A percentile compares a stretch with the other conserved stretches of the same genome.
Evolutionary conservation across 306 rosid species (phyloP).

Genomic region (Morella rubra): DNA sequence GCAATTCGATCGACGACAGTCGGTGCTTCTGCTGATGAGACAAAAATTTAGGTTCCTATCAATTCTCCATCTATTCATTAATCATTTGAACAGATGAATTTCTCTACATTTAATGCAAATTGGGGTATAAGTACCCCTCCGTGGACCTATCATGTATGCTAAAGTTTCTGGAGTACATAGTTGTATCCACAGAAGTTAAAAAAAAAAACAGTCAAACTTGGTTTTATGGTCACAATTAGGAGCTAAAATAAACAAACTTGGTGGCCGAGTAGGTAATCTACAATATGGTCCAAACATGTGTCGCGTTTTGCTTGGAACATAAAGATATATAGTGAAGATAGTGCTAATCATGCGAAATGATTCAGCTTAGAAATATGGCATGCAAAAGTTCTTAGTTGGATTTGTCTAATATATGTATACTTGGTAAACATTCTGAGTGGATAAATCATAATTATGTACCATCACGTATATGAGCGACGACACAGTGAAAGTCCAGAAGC

Average conservation of each 20-base stretch:
- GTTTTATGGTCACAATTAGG: slow-evolving; percentile 23
- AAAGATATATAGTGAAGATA: neutral
- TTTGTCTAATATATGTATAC: neutral
- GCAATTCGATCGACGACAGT: neutral
- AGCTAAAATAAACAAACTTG: slow-evolving; percentile 18
- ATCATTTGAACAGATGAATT: slow-evolving; percentile 4
- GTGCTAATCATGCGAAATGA: neutral
- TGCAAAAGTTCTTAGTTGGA: neutral
- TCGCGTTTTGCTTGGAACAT: slow-evolving; percentile 19
- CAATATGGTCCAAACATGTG: slow-evolving; percentile 21
- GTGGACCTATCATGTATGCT: slow-evolving; percentile 20
- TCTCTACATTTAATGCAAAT: slow-evolving; percentile 4
- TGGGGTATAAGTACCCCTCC: slow-evolving; percentile 18
- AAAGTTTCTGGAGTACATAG: slow-evolving; percentile 8
- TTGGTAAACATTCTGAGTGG: slow-evolving; percentile 1
- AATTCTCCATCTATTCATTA: slow-evolving; percentile 1
- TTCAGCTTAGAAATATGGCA: neutral
- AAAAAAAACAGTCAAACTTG: neutral
- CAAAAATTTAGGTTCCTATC: slow-evolving; percentile 18
- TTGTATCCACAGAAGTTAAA: neutral
- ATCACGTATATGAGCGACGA: slow-evolving; percentile 81
- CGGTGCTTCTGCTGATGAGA: neutral
- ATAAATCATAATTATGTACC: slow-evolving; percentile 41
- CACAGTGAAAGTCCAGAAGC: slow-evolving; percentile 95
- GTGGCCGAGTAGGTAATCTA: slow-evolving; percentile 17